Base-by-base conservation (phyloP, 208 protist species). In the Acanthamoeba sp. region DNA sequence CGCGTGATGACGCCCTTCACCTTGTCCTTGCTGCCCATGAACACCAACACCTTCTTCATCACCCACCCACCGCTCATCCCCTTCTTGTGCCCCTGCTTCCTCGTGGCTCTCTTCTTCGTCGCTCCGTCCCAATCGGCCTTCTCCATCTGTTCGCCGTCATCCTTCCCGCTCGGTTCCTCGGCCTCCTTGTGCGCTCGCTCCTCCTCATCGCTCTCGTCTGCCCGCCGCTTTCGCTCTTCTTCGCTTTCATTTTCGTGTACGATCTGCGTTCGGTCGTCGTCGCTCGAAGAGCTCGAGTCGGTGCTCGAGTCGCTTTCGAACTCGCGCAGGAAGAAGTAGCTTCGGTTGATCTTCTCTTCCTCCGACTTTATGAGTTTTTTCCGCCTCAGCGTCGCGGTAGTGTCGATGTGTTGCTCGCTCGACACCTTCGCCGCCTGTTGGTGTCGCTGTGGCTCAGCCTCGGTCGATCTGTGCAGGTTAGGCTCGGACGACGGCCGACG, bases 31-130 rank as follows among this genome's bases (percentile, higher is more conserved):
- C 50, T 82, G 40, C 89, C 52, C 89, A 69, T 52, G 20, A 40
- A 20, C 84, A 91, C 59, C 27, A 71, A 55, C 84, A 73, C 48
- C 89, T 93, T 76, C 36, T 93, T 93, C 48, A 59, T 93, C 32
- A 91, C 62, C 57, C 62, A 73, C 4, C 85, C 84, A 18, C 78
- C 82, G 82, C 55, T 57, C 55, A 40, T 89, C 20, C 34, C 50
- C 38, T 9, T 2, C 32, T 89, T 36, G 45, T 89, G 82, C 24
- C 29, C 34, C 45, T 62, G 5, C 27, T 89, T 27, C n/a, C 16
- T 1, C n/a, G 59, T 34, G 45, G 2, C 32, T 6, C 14, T 45
- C 16, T 62, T 50, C 27, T n/a, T 45, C 5, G 12, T 24, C 32
- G 12, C 55, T 7, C 16, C 45, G 24, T 55, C 73, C 24, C 29